phyloP scores from a whole-genome alignment of 2,329 filamentous ascomycete genomes.

The Ceratocystis huliohia region DNA sequence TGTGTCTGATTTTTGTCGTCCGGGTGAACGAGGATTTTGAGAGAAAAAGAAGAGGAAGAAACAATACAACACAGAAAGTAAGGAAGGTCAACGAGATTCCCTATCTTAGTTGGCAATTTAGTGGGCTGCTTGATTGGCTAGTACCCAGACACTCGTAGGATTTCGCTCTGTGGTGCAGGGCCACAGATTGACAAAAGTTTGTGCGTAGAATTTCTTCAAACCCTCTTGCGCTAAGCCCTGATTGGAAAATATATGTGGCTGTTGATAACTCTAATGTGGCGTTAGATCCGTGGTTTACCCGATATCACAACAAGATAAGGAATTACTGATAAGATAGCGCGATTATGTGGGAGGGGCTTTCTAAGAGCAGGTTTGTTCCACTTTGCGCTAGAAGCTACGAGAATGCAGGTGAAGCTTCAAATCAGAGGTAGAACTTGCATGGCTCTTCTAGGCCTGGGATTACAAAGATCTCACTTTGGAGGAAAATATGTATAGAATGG shows the following conservation, averaged over 20 bases:
- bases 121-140: slow-evolving; percentile 18
- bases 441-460: not conserved
- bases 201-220: slow-evolving; percentile 31
- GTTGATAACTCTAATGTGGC: not conserved
- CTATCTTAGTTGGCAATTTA: slow-evolving; percentile 21
- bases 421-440: slow-evolving; percentile 16
- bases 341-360: not conserved
- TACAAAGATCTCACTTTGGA: not conserved
- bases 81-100: slow-evolving; percentile 25
- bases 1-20: slow-evolving; percentile 31
- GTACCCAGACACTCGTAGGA: slow-evolving; percentile 16
- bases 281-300: not conserved
- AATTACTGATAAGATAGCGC: not conserved
- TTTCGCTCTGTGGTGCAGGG: slow-evolving; percentile 21
- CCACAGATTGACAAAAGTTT: slow-evolving; percentile 28
- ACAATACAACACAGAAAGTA: slow-evolving; percentile 20
- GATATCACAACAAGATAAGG: slow-evolving; percentile 11
- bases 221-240: slow-evolving; percentile 31
- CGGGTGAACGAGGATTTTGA: slow-evolving; percentile 20
- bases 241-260: slow-evolving; percentile 23
- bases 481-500: slow-evolving; percentile 12
- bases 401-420: slow-evolving; percentile 27
- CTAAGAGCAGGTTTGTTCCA: slow-evolving; percentile 2
- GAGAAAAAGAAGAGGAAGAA: slow-evolving; percentile 21
- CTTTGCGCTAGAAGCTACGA: slow-evolving; percentile 30